Conservation (phyloP, 2,329 filamentous ascomycete species). For the Aspergillus hiratsukae region DNA sequence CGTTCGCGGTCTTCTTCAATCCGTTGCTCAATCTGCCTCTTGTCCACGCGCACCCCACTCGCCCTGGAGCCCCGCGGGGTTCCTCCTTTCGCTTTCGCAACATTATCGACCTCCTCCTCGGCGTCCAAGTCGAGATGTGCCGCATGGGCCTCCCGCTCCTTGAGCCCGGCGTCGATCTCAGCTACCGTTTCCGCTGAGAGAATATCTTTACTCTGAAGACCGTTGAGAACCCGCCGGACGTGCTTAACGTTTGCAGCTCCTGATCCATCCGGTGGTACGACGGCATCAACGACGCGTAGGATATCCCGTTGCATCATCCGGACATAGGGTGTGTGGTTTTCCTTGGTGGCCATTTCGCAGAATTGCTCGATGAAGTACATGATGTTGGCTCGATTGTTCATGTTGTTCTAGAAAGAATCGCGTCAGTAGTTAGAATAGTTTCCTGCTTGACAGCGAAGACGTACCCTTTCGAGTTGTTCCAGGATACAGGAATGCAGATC, state of each 20-base stretch:
- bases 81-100: slow-evolving; percentile 21
- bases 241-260: slow-evolving; percentile 93
- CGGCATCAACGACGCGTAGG: slow-evolving; percentile 82
- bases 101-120: slow-evolving; percentile 26
- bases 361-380: slow-evolving; percentile 99
- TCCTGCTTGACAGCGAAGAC: slow-evolving; percentile 13
- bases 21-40: slow-evolving; percentile 86
- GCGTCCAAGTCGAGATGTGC: slow-evolving; percentile 50
- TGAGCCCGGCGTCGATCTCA: slow-evolving; percentile 79
- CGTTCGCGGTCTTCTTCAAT: slow-evolving; percentile 96
- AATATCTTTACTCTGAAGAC: slow-evolving; percentile 65
- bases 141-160: slow-evolving; percentile 66
- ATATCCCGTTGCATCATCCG: slow-evolving; percentile 96
- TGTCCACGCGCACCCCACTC: slow-evolving; percentile 60
- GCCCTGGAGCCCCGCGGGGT: slow-evolving; percentile 25
- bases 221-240: slow-evolving; percentile 72
- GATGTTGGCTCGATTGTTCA: slow-evolving; percentile 97
- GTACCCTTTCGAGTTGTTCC: slow-evolving; percentile 82
- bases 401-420: slow-evolving; percentile 61
- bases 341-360: slow-evolving; percentile 75
- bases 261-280: slow-evolving; percentile 79
- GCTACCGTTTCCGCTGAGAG: slow-evolving; percentile 68
- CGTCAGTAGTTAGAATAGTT: background rate
- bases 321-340: slow-evolving; percentile 74
- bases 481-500: slow-evolving; percentile 96